Evolutionary conservation across 345 rosid species (phyloP).

Genomic region (Salix caprea): DNA sequence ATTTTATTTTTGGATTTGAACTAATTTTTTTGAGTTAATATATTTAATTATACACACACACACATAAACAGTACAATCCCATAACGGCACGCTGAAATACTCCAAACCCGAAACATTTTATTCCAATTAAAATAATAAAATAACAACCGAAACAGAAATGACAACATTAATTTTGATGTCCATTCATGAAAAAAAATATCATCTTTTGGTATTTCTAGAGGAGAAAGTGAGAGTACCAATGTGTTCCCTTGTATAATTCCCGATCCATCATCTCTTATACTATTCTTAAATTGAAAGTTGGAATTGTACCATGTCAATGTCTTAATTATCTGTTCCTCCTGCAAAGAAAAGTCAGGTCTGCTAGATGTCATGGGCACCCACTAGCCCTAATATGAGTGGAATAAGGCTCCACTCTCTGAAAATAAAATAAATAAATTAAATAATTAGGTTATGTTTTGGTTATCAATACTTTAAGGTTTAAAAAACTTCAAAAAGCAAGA

Average conservation of each 20-base stretch:
- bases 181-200: background rate
- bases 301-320: background rate
- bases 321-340: constrained; percentile 14
- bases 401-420: constrained; percentile 2
- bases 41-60: no score
- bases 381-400: constrained; percentile 17
- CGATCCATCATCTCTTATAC: no score
- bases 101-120: rapidly evolving
- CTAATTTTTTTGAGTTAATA: no score
- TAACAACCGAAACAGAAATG: rapidly evolving
- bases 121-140: no score
- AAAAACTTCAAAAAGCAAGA: constrained; percentile 21
- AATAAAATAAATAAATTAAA: background rate
- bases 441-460: constrained; percentile 13
- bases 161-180: no score
- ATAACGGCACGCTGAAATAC: rapidly evolving
- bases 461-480: constrained; percentile 7
- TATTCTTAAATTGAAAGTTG: background rate
- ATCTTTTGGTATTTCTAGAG: background rate
- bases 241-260: background rate
- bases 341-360: background rate
- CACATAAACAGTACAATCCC: no score
- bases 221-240: background rate
- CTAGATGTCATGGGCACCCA: constrained; percentile 19
- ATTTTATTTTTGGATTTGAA: no score